A percentile compares a stretch with the other conserved stretches of the same genome.
Evolutionary conservation across 2,329 filamentous ascomycete genomes (phyloP).

Genomic region (Venturia effusa): DNA sequence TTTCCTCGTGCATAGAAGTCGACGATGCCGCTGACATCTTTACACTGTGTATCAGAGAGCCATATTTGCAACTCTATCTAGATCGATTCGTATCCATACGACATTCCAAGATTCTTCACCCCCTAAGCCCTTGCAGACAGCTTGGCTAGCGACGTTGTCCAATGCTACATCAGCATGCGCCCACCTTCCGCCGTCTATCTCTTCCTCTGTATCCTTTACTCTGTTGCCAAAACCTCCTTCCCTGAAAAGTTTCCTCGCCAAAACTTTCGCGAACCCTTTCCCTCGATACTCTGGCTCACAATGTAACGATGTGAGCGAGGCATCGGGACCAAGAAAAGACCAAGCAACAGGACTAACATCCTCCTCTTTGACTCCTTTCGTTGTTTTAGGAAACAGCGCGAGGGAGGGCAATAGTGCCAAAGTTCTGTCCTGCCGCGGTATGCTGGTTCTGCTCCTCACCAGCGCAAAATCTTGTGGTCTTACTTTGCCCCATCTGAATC

Average conservation of each 20-base stretch:
- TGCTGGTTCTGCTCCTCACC: slow-evolving; percentile 40
- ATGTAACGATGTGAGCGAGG: slow-evolving; percentile 49
- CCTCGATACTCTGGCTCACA: slow-evolving; percentile 50
- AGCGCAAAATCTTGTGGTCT: slow-evolving; percentile 42
- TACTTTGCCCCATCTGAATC: slow-evolving; percentile 46
- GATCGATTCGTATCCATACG: slow-evolving; percentile 45
- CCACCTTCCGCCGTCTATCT: slow-evolving; percentile 36
- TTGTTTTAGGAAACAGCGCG: slow-evolving; percentile 23
- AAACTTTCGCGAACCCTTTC: slow-evolving; percentile 50
- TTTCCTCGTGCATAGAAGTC: too few species aligned
- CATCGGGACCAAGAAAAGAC: slow-evolving; percentile 53
- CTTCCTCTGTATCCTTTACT: slow-evolving; percentile 22
- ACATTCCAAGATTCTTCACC: slow-evolving; percentile 45
- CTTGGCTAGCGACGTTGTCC: slow-evolving; percentile 49
- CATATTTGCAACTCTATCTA: slow-evolving; percentile 18
- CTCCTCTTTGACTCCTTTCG: slow-evolving; percentile 31
- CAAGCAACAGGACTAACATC: slow-evolving; percentile 44
- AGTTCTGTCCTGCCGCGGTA: slow-evolving; percentile 43
- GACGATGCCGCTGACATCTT: neutral
- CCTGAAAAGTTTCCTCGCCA: slow-evolving; percentile 48
- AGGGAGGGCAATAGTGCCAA: slow-evolving; percentile 28
- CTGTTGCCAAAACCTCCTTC: slow-evolving; percentile 33
- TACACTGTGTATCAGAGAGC: neutral
- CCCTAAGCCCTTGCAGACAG: slow-evolving; percentile 51
- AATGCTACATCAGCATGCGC: slow-evolving; percentile 53